Conservation (phyloP, 352 stramenopile species). For the Globisporangium solare region DNA sequence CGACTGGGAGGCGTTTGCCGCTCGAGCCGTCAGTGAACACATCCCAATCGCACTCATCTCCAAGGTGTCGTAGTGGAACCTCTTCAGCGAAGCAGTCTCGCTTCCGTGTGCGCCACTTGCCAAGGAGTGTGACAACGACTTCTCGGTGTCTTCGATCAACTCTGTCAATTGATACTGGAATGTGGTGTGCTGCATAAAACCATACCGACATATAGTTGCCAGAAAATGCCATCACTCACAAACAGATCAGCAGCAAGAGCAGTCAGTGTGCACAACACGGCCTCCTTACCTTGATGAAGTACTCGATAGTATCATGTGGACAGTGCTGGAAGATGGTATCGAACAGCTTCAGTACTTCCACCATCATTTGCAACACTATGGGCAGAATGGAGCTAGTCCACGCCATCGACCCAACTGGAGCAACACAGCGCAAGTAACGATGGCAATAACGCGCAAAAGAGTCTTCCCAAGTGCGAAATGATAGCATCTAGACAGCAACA, state of each 20-base stretch:
- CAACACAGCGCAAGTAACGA: constrained; percentile 20
- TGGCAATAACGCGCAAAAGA: constrained; percentile 26
- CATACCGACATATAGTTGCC: not conserved
- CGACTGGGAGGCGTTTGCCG: not conserved
- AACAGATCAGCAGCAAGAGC: not conserved
- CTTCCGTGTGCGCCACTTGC: not conserved
- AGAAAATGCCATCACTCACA: not conserved
- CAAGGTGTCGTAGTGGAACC: constrained; percentile 14
- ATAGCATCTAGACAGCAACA: constrained; percentile 28
- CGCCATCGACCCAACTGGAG: constrained; percentile 6
- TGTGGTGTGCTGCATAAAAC: constrained; percentile 31
- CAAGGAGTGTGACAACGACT: constrained; percentile 12
- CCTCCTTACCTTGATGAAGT: constrained; percentile 28
- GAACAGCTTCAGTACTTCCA: constrained; percentile 33
- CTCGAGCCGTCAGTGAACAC: constrained; percentile 2
- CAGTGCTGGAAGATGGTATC: constrained; percentile 23
- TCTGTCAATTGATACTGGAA: constrained; percentile 37
- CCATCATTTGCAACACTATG: constrained; percentile 29
- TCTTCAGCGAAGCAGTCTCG: not conserved
- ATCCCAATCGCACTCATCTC: constrained; percentile 12
- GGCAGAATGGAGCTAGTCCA: constrained; percentile 36
- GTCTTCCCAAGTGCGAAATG: constrained; percentile 30
- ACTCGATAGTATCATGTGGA: constrained; percentile 17
- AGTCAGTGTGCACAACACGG: not conserved
- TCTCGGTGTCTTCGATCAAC: constrained; percentile 25